phyloP scores from a whole-genome alignment of 202 grass and related monocot species.

The Elaeis oleifera region DNA sequence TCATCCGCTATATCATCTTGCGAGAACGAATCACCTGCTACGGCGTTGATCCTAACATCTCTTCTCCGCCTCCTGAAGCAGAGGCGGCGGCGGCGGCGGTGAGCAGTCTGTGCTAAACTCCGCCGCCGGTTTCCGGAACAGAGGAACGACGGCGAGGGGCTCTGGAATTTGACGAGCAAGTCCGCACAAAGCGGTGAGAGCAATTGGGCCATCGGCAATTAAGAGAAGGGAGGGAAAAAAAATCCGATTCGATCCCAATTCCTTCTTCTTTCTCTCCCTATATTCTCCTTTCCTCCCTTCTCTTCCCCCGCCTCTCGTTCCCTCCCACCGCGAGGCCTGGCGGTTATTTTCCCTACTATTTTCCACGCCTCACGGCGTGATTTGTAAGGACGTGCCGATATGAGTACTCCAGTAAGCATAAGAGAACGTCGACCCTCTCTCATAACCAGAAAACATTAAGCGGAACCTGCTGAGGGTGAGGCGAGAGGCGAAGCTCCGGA shows the following conservation, averaged over 20 bases:
- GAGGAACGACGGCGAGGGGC: slow-evolving; percentile 27
- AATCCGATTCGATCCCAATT: slow-evolving; percentile 11
- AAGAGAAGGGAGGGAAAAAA: not conserved
- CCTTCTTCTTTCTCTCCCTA: slow-evolving; percentile 12
- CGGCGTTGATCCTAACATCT: slow-evolving; percentile 28
- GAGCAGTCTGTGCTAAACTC: slow-evolving; percentile 9
- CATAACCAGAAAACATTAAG: too few relatives aligned
- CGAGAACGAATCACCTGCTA: slow-evolving; percentile 34
- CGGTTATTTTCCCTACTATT: too few relatives aligned
- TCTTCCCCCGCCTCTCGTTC: too few relatives aligned
- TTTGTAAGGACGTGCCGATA: too few relatives aligned
- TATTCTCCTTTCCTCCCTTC: too few relatives aligned
- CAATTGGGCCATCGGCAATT: slow-evolving; percentile 49
- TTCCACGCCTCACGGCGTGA: too few relatives aligned
- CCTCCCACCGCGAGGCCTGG: too few relatives aligned
- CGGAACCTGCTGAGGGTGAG: too few relatives aligned
- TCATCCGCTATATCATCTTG: slow-evolving; percentile 63
- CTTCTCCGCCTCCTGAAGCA: slow-evolving; percentile 21
- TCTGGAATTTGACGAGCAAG: slow-evolving; percentile 42
- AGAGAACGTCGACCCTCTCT: too few relatives aligned
- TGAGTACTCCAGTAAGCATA: too few relatives aligned
- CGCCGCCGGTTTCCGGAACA: slow-evolving; percentile 27
- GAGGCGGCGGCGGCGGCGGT: not conserved
- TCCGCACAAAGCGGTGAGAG: slow-evolving; percentile 54
- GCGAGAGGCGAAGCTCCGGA: too few relatives aligned